These are phyloP conservation scores for Kwoniella botswanensis DNA, from an alignment of 768 basidiomycete species.

Conservation along the genomic window DNA sequence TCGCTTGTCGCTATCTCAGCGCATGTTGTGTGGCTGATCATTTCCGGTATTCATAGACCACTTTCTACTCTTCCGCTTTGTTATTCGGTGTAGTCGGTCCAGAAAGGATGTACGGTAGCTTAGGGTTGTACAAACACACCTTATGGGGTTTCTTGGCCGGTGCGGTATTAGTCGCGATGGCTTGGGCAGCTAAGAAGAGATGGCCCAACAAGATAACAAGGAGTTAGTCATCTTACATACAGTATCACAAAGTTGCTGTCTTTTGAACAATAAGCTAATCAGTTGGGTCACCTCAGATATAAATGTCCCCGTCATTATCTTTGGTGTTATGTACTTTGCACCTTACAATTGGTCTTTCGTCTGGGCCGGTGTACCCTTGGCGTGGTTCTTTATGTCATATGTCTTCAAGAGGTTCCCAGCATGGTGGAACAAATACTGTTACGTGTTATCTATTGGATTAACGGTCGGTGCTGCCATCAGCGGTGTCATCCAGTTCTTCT, in stretches of 20 bases:
- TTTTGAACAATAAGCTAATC: no score
- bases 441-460: conserved; percentile 15
- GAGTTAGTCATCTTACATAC: neutral
- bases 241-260: conserved; percentile 59
- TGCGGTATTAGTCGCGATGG: conserved; percentile 73
- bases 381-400: conserved; percentile 36
- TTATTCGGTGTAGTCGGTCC: conserved; percentile 58
- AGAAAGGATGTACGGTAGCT: conserved; percentile 55
- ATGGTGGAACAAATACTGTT: conserved; percentile 31
- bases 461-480: conserved; percentile 17
- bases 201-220: conserved; percentile 61
- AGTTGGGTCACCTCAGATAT: conserved; percentile 45
- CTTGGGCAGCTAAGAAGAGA: conserved; percentile 69
- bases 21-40: no score
- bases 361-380: conserved; percentile 33
- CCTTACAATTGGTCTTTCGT: conserved; percentile 57
- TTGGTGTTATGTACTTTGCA: conserved; percentile 68
- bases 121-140: conserved; percentile 62
- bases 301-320: conserved; percentile 68
- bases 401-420: conserved; percentile 30
- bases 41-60: conserved; percentile 23
- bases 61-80: conserved; percentile 58
- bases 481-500: conserved; percentile 17
- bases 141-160: conserved; percentile 77
- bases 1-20: neutral